These are phyloP conservation scores for Trametes sanguinea DNA, from an alignment of 768 basidiomycete species.

Conservation along the genomic window DNA sequence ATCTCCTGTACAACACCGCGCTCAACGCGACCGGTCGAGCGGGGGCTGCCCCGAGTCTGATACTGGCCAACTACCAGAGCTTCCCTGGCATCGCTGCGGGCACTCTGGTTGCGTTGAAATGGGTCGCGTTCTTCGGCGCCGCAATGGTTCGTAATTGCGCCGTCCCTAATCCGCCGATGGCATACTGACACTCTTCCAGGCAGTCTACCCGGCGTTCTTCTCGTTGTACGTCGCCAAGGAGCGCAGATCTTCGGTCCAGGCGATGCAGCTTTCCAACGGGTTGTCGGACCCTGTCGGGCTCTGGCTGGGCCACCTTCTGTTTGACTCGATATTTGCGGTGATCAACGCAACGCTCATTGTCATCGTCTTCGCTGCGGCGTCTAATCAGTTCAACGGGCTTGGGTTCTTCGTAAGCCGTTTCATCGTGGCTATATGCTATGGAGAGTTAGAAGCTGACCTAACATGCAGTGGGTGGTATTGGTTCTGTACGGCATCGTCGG, in stretches of 20 bases:
- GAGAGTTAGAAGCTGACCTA: neutral
- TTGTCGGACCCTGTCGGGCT: conserved; percentile 67
- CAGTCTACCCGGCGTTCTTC: conserved; percentile 82
- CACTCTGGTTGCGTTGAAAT: conserved; percentile 65
- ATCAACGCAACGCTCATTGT: conserved; percentile 64
- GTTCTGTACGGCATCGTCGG: conserved; percentile 70
- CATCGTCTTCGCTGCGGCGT: conserved; percentile 57
- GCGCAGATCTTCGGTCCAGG: conserved; percentile 69
- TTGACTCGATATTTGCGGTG: conserved; percentile 63
- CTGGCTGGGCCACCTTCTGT: conserved; percentile 79
- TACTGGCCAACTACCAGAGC: conserved; percentile 55
- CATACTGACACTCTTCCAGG: conserved; percentile 38
- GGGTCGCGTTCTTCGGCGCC: conserved; percentile 74
- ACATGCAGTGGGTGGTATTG: conserved; percentile 64
- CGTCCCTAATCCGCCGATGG: neutral
- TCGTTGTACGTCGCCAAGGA: conserved; percentile 76
- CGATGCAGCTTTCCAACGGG: conserved; percentile 83
- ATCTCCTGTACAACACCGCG: conserved; percentile 65
- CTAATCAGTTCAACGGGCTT: conserved; percentile 67
- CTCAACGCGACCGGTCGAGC: conserved; percentile 51
- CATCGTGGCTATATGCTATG: neutral
- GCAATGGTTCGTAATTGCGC: conserved; percentile 47
- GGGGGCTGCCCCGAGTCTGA: conserved; percentile 47
- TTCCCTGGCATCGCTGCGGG: conserved; percentile 60
- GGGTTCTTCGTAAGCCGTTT: conserved; percentile 57